Base-by-base conservation (phyloP, 805 yeast genomes). In the Pichia paraexigua region DNA sequence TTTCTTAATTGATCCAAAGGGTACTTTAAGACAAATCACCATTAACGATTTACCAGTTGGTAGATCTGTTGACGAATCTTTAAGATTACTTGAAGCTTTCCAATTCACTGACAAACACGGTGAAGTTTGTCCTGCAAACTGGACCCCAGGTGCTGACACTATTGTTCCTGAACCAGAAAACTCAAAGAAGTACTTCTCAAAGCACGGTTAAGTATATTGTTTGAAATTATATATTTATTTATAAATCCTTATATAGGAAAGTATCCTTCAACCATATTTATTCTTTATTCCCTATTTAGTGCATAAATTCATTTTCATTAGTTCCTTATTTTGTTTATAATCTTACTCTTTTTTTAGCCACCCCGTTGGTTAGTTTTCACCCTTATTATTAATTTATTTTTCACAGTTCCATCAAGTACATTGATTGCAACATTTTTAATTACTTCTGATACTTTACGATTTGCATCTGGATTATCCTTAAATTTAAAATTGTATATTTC, bases 121-220 rank as follows among this genome's bases (percentile, higher is more conserved):
- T 77, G 97, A 95, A 78, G 99, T 92, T 62, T 91, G 97, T 79
- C 99, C 99, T 67, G 97, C 98, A 71, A 94, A 92, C 95, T 92
- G 99, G 99, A 81, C 84, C 53, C 85, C 87, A 72, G 99, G 99
- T 77, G 71, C 87, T 57, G 96, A 87, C 69, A 87, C 96, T 73
- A 89, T 90, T 76, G 85, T 84, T 72, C 89, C 91, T 69, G 85
- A 79, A 63, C 88, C 87, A 61, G 79, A 72, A 47, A 83, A 77
- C 63, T 84, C 94, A 66, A 84, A 84, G 80, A 84, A 80, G 68
- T 88, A 85, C 83, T 87, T 88, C 73, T 68, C 72, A 60, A 76
- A 80, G 56, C 69, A 65, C 63, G 66, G 62, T 62, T 65, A 59
- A 48, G 41, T 15, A 30, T 25, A n/a, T 3, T n/a, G 13, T n/a